Evolutionary conservation across 495 filamentous ascomycete genomes (phyloP).

Genomic region (Talaromyces stipitatus): DNA sequence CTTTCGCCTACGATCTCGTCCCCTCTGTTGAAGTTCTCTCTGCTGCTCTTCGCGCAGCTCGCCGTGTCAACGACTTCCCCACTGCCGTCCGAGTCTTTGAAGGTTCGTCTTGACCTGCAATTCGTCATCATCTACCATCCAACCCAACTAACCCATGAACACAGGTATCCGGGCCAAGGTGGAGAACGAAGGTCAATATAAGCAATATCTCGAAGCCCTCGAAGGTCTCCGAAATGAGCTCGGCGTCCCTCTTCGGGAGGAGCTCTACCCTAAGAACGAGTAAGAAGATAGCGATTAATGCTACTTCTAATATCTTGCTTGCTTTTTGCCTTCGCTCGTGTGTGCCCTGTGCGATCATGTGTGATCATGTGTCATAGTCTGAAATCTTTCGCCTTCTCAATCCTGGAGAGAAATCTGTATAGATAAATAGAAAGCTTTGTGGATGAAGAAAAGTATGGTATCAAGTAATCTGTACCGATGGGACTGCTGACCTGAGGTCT

Average conservation of each 20-base stretch:
- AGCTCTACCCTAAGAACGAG: conserved; percentile 78
- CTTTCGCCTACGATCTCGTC: conserved; percentile 99
- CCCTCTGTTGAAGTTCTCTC: conserved; percentile 86
- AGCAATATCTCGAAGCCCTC: conserved; percentile 93
- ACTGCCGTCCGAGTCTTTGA: conserved; percentile 98
- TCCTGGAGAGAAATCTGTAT: conserved; percentile 6
- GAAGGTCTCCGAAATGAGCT: conserved; percentile 89
- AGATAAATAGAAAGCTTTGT: conserved; percentile 8
- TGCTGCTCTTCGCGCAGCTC: conserved; percentile 83
- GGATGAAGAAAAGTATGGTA: conserved; percentile 1
- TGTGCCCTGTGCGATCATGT: neutral
- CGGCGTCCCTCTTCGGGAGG: conserved; percentile 85
- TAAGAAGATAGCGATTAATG: conserved; percentile 22
- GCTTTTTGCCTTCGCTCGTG: neutral
- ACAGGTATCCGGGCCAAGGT: conserved; percentile 98
- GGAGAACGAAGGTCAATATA: conserved; percentile 94
- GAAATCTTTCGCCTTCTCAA: conserved; percentile 5
- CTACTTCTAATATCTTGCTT: neutral
- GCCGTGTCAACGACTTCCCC: conserved; percentile 97
- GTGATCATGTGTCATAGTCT: neutral
- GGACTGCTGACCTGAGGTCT: no score
- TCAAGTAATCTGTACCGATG: neutral
- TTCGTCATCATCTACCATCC: neutral
- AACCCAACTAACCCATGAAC: neutral
- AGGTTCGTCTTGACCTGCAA: conserved; percentile 48